Percentiles rank a stretch among this genome's conserved stretches.
Evolutionary conservation across 108 stramenopile genomes (phyloP).

Genomic region (Stephanodiscus triporus): DNA sequence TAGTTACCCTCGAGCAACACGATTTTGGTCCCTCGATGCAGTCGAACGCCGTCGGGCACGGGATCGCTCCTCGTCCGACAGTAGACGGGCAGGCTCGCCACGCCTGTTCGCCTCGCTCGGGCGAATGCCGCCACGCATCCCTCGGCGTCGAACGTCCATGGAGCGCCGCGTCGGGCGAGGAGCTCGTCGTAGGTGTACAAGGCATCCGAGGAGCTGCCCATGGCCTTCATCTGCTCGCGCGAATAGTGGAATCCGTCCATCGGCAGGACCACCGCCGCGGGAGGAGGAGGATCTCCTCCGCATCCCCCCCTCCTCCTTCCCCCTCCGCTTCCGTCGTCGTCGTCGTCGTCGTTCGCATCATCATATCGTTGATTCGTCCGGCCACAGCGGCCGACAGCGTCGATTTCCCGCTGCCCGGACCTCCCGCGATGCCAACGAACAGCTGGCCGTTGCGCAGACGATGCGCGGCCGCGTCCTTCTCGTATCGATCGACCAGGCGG

Average conservation of each 20-base stretch:
- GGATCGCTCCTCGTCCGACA: conserved; percentile 66
- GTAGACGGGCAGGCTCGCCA: conserved; percentile 59
- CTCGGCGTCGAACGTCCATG: conserved; percentile 77
- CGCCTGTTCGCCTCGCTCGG: conserved; percentile 38
- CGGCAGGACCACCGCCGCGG: conserved; percentile 53
- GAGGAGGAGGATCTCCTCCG: too few relatives aligned
- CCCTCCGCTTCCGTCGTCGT: conserved; percentile 2
- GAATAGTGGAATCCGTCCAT: conserved; percentile 82
- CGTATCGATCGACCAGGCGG: conserved; percentile 31
- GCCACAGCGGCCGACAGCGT: conserved; percentile 60
- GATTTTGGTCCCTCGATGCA: conserved; percentile 51
- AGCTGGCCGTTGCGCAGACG: conserved; percentile 35
- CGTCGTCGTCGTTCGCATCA: conserved; percentile 1
- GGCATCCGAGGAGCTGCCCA: conserved; percentile 20
- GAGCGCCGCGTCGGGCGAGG: conserved; percentile 63
- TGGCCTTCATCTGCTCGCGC: conserved; percentile 43
- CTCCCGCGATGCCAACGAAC: conserved; percentile 64
- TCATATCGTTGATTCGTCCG: conserved; percentile 29
- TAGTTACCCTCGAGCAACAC: conserved; percentile 79
- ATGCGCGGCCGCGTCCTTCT: background rate
- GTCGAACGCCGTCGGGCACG: conserved; percentile 42
- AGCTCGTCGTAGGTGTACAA: conserved; percentile 41
- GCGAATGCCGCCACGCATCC: conserved; percentile 41
- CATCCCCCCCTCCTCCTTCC: background rate
- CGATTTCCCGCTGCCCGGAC: conserved; percentile 74